Conservation (phyloP, 805 yeast genomes). For the Wickerhamiella cacticola region DNA sequence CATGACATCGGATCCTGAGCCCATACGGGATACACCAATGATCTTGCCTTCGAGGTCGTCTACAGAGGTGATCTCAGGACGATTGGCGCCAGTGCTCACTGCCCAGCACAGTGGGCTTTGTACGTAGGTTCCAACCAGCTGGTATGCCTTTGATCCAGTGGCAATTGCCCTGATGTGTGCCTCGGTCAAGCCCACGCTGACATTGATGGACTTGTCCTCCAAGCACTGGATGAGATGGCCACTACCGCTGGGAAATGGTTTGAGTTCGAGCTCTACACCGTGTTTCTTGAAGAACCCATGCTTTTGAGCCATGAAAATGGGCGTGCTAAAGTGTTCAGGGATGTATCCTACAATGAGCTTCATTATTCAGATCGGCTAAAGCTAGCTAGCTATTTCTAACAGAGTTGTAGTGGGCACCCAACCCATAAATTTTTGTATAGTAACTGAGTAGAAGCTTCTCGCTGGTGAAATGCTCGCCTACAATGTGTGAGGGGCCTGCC, state of each 20-base stretch:
- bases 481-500: constrained; percentile 56
- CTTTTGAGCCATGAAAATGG: constrained; percentile 56
- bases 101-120: constrained; percentile 86
- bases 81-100: constrained; percentile 57
- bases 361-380: not conserved
- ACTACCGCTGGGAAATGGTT: constrained; percentile 74
- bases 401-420: constrained; percentile 94
- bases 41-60: constrained; percentile 44
- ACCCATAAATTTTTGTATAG: constrained; percentile 72
- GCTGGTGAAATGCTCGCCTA: constrained; percentile 45
- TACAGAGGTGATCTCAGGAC: constrained; percentile 40
- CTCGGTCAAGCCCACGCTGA: constrained; percentile 83
- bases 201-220: constrained; percentile 46
- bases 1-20: constrained; percentile 89
- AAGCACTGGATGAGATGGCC: constrained; percentile 74
- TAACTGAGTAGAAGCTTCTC: constrained; percentile 60
- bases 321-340: constrained; percentile 89
- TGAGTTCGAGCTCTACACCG: constrained; percentile 43
- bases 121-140: constrained; percentile 71
- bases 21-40: constrained; percentile 77
- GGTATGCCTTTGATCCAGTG: constrained; percentile 52
- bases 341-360: constrained; percentile 53
- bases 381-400: constrained; percentile 25
- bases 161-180: constrained; percentile 78
- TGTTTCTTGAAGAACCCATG: constrained; percentile 43